Percentiles rank a stretch among this genome's conserved stretches.
phyloP scores from a whole-genome alignment of 225 moss, liverwort and hornwort species.

The Polytrichum formosum region DNA sequence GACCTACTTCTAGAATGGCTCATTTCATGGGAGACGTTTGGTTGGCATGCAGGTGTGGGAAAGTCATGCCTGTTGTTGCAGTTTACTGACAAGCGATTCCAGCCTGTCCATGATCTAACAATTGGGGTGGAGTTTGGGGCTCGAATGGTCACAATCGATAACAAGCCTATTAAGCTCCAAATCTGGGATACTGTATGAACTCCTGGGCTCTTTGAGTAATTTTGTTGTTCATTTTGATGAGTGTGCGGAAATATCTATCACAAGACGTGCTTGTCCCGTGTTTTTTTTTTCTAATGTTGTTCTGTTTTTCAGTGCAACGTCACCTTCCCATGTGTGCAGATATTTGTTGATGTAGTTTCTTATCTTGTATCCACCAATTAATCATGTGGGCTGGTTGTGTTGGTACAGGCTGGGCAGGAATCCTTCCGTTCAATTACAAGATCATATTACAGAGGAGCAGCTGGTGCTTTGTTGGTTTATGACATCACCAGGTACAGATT shows the following conservation, averaged over 20 bases:
- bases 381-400: neutral
- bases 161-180: constrained; percentile 72
- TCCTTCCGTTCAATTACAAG: constrained; percentile 69
- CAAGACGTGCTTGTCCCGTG: no score
- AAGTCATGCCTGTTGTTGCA: constrained; percentile 71
- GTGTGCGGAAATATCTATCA: no score
- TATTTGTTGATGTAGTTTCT: no score
- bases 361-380: no score
- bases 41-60: constrained; percentile 45
- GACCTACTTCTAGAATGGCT: neutral
- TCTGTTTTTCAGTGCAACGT: no score
- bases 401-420: constrained; percentile 58
- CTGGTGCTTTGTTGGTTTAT: constrained; percentile 63
- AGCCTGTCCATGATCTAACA: constrained; percentile 73
- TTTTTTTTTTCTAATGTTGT: no score
- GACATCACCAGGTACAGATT: constrained; percentile 55
- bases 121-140: constrained; percentile 79
- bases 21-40: neutral
- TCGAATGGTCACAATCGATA: constrained; percentile 72
- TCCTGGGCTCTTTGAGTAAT: no score
- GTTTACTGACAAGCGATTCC: constrained; percentile 70
- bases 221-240: no score
- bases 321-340: no score
- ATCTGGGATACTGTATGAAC: constrained; percentile 65
- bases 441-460: constrained; percentile 70